Evolutionary conservation across 2,329 filamentous ascomycete genomes (phyloP), one percentile per base, ranked within the genome.

Genomic region (Biscogniauxia sp.): DNA sequence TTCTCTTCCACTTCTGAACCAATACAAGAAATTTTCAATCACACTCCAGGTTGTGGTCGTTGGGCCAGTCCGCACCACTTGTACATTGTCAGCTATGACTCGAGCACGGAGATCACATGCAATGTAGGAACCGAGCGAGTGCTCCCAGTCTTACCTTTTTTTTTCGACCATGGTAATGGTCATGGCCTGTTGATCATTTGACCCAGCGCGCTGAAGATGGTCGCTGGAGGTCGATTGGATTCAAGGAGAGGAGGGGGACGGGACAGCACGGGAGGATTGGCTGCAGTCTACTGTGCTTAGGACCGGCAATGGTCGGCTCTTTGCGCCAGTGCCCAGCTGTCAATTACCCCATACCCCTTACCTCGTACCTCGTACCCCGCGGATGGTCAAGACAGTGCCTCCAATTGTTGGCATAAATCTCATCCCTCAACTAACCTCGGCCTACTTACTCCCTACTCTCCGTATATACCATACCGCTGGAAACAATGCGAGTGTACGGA

Each of bases 231-330:
- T 56, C 51, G 37, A 45, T 45, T 32, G 28, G 28, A 32, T 32
- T 32, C 5, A 2, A 23, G 5, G 28, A 7, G 28, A 13, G 9
- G 28, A 52, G 55, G 53, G 41, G 45, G 20, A 20, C 50, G 26
- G 45, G 25, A 53, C n/a, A n/a, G n/a, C n/a, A n/a, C n/a, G n/a
- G n/a, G 17, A 37, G 28, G 20, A 20, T 25, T 23, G 23, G 57
- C 52, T 17, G 53, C 19, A 23, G 23, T 23, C 5, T 8, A 26
- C 28, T 45, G 6, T 61, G 57, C 51, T 50, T 45, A 45, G 17
- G 37, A 61, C 52, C 65, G 64, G 64, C 63, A 65, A 65, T 65
- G 61, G 55, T 60, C 64, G 55, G 55, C 50, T 45, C 11, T 51
- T n/a, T 13, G 15, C 26, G 59, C 59, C 55, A 58, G 57, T 51